Evolutionary conservation across 2,329 filamentous ascomycete genomes (phyloP), one percentile per base, ranked within the genome.

Genomic region (Alternaria brassicicola): DNA sequence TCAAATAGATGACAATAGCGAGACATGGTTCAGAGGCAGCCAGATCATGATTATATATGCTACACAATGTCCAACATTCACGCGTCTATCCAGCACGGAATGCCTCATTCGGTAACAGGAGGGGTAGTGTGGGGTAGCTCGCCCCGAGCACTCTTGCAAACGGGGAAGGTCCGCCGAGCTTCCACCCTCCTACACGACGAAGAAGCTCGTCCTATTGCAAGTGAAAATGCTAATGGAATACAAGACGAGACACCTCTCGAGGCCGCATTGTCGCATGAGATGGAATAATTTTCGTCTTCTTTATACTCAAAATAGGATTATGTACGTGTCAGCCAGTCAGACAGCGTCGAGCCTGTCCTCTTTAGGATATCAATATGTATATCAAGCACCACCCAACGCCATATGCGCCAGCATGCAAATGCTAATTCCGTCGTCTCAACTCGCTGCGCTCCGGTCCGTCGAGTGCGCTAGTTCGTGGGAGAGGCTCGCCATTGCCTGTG

Each of bases 341-440:
- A 58, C 26, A 39, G 50, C 42, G 17, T 31, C 36, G 35, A 25
- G 25, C n/a, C 50, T 36, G 46, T 17, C 51, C 8, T 41, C 30
- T 52, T 46, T 48, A 43, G 59, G 59, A 62, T 62, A 62, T 62
- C 59, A 61, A 57, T 52, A 53, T 57, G 54, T 55, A 43, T 42
- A 39, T 19, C 43, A 35, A 35, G 19, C 39, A 36, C 28, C 33
- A 30, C 52, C 33, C 10, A 55, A 63, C 53, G 57, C 53, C 60
- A 17, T 55, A 28, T 52, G 52, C 48, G 55, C 59, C 55, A 33
- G 23, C 4, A 17, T 38, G 35, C 17, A 59, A 30, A 19, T 41
- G 19, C 45, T 60, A 68, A 54, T 51, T 62, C 52, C 72, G 64
- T 64, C 68, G 74, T 57, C 69, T 69, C 36, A 75, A 57, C 56